Evolutionary conservation across 805 yeast genomes (phyloP).

Genomic region (Naumovozyma castellii): DNA sequence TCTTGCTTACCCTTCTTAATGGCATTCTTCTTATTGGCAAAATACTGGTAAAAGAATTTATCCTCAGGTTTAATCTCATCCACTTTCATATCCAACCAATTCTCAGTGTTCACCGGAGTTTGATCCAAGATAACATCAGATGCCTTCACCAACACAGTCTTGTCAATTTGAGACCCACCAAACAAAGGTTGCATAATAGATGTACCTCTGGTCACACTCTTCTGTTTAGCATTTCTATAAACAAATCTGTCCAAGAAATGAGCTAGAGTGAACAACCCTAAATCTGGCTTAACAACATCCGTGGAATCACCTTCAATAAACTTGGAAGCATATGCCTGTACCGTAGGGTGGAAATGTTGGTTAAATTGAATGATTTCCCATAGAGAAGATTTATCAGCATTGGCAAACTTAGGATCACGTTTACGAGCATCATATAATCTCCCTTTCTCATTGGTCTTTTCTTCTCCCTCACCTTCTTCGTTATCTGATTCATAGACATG

Average conservation of each 20-base stretch:
- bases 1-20: slow-evolving; percentile 26
- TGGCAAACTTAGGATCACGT: slow-evolving; percentile 88
- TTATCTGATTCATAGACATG: slow-evolving; percentile 40
- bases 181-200: slow-evolving; percentile 97
- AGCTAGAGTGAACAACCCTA: slow-evolving; percentile 75
- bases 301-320: slow-evolving; percentile 38
- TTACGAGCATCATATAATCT: slow-evolving; percentile 66
- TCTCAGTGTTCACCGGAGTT: slow-evolving; percentile 74
- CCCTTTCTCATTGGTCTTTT: slow-evolving; percentile 17
- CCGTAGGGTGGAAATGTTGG: slow-evolving; percentile 87
- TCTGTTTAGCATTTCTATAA: slow-evolving; percentile 82
- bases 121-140: slow-evolving; percentile 36
- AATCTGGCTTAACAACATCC: slow-evolving; percentile 67
- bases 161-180: slow-evolving; percentile 57
- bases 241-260: slow-evolving; percentile 95
- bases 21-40: slow-evolving; percentile 47
- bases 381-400: slow-evolving; percentile 69
- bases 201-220: slow-evolving; percentile 63
- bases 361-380: slow-evolving; percentile 79
- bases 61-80: slow-evolving; percentile 78
- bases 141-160: slow-evolving; percentile 58
- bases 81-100: slow-evolving; percentile 64
- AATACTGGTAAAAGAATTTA: slow-evolving; percentile 78
- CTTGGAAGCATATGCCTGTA: slow-evolving; percentile 66
- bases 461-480: slow-evolving; percentile 28